Evolutionary conservation across 2,329 filamentous ascomycete species (phyloP), one percentile per base, ranked within the genome.

Genomic region (Fusarium armeniacum): DNA sequence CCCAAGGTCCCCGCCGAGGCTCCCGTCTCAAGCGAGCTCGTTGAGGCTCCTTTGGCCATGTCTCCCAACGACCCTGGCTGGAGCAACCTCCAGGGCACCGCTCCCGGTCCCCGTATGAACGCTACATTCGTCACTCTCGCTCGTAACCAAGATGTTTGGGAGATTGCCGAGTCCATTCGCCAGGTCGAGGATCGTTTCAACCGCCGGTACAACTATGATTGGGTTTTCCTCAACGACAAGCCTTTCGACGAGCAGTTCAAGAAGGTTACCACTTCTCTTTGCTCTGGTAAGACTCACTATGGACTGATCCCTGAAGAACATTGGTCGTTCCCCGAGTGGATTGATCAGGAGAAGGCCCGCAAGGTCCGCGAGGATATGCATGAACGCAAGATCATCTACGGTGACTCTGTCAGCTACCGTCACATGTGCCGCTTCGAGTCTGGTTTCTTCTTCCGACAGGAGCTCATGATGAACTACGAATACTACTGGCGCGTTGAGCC

Each of bases 391-490:
- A 97, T 99, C 80, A 99, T 99, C 81, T 99, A 99, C 79, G 96
- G 96, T 65, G 96, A 98, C 81, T 97, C 94, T 13, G 83, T 97
- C 82, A 97, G 93, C 83, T 99, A 99, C 85, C 90, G 96, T 69
- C 97, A 99, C 85, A 99, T 99, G 96, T 99, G 96, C 83, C 93
- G 96, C 70, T 99, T 97, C 79, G 96, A 99, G 82, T 98, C 95
- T 10, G 96, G 96, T 40, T 99, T 99, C 87, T 99, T 99, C 87
- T 99, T 98, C 89, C 93, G 92, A 66, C 96, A 99, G 80, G 88
- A 89, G 32, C 83, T 98, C 73, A 94, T 99, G 93, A 83, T 93
- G 80, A 94, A 98, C 79, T 99, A 97, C 82, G 96, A 99, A 78
- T 99, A 93, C 89, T 99, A 99, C 87, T 99, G 96, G 96, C 93